Base-by-base conservation (phyloP, 805 yeast species). In the Kregervanrija pseudodelftensis region DNA sequence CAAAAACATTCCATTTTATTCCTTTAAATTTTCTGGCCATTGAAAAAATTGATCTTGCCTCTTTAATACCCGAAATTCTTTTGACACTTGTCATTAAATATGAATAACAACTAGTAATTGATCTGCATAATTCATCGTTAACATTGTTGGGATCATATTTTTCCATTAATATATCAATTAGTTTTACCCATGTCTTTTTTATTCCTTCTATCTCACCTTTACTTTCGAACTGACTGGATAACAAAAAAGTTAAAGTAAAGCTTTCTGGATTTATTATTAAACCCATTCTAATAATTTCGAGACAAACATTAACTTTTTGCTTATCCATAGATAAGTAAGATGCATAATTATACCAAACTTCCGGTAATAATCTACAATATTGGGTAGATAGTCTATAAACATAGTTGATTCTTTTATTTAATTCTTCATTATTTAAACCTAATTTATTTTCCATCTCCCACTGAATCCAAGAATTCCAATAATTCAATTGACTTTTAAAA, bases 381-480 rank as follows among this genome's bases (percentile, higher is more conserved):
- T 77, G 75, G 8, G 80, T 67, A 1, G 93, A 80, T 60, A 86
- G 85, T 52, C 75, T 75, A 60, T 77, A 87, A n/a, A 82, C 83
- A 58, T 80, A 85, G 33, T 73, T 74, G 11, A 89, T 69, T 56
- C 98, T 73, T 42, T 69, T 69, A 28, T 71, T 67, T 17, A 80
- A 57, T 5, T 63, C 55, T 10, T 72, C 77, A 22, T 74, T 77
- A 7, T 73, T 68, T 16, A 85, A 61, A 17, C 77, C 79, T 49
- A 90, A 61, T 38, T 80, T 82, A 60, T 93, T 90, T 37, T 69
- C 66, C 51, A 72, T 73, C 57, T 93, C 98, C 79, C 93, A 85
- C 8, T 72, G 72, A 32, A 89, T 73, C 96, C 96, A 87, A 12
- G 70, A 65, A 38, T 71, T 64, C 93, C 95, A 89, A 16, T 69